Percentiles rank a stretch among this genome's conserved stretches.
Evolutionary conservation across 164 flowering plant genomes (phyloP).

Genomic region (Nelumbo lutea): DNA sequence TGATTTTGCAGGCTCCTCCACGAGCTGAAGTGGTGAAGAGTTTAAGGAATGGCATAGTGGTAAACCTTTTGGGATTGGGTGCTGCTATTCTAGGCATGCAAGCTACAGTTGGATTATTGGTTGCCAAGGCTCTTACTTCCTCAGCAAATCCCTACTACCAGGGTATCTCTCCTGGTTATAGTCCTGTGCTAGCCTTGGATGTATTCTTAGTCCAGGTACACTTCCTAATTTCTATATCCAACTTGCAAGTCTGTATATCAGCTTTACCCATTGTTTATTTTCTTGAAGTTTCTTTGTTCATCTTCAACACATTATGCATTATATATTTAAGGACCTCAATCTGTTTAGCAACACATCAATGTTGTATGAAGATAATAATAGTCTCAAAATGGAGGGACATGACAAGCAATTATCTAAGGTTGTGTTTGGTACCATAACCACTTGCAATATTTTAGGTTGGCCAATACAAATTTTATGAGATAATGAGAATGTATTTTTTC

Average conservation of each 20-base stretch:
- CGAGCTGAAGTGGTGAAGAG: conserved; percentile 93
- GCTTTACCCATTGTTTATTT: neutral
- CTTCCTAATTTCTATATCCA: neutral
- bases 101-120: conserved; percentile 90
- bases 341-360: neutral
- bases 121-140: conserved; percentile 92
- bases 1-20: conserved; percentile 79
- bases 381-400: too few species aligned
- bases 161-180: conserved; percentile 71
- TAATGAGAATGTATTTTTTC: too few species aligned
- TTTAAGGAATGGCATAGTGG: conserved; percentile 71
- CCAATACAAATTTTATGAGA: too few species aligned
- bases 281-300: neutral
- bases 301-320: neutral
- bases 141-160: conserved; percentile 83
- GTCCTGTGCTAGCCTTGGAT: conserved; percentile 94
- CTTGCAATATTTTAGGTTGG: too few species aligned
- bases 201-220: conserved; percentile 96
- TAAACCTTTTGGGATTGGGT: conserved; percentile 93
- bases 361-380: neutral
- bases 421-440: too few species aligned
- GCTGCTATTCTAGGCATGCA: conserved; percentile 97
- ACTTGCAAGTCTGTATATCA: neutral
- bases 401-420: too few species aligned
- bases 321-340: neutral